Base-by-base conservation (phyloP, 305 asterid species). In the Fraxinus angustifolia region DNA sequence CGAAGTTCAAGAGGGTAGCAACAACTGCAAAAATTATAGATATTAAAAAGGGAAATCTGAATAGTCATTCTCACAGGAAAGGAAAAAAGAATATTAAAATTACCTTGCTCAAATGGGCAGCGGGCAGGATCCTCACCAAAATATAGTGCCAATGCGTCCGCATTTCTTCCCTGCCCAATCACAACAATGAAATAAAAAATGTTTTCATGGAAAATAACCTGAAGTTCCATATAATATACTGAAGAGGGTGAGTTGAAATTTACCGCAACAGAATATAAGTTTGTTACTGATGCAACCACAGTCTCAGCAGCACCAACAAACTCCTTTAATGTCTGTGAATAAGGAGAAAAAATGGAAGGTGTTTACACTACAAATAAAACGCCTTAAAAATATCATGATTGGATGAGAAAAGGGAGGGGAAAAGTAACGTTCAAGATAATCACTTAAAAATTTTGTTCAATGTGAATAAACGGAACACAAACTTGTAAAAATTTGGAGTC, bases 91-190 rank as follows among this genome's bases (percentile, higher is more conserved):
- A 75, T 71, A 36, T 21, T 50, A 71, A 60, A 17, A 72, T 78
- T 84, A 96, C 99, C 99, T 92, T 94, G 98, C 89, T 96, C 99
- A 80, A 93, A 93, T 4, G 98, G 98, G 91, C 91, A 90, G 68
- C 91, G 90, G 31, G 90, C 92, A 75, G 99, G 98, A 87, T 94
- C 98, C 88, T 96, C 99, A 60, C 97, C 97, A 62, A 92, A 93
- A 92, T 96, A 96, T 60, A 87, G 83, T 75, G 95, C 93, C 85
- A 94, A 86, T 75, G 91, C 93, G 88, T 96, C 98, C 0, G 97
- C 97, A 87, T 92, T 90, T 89, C 91, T 91, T 83, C 95, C 98
- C 99, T 96, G 92, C 75, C 68, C 10, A 83, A 81, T 42, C 73
- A 48, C 38, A 77, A 30, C 67, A 78, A 58, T 17, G 58, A 79